A percentile compares a stretch with the other conserved stretches of the same genome.
These are phyloP conservation scores for Vanrija humicola DNA, from an alignment of 1,284 basidiomycete genomes.

Conservation along the genomic window DNA sequence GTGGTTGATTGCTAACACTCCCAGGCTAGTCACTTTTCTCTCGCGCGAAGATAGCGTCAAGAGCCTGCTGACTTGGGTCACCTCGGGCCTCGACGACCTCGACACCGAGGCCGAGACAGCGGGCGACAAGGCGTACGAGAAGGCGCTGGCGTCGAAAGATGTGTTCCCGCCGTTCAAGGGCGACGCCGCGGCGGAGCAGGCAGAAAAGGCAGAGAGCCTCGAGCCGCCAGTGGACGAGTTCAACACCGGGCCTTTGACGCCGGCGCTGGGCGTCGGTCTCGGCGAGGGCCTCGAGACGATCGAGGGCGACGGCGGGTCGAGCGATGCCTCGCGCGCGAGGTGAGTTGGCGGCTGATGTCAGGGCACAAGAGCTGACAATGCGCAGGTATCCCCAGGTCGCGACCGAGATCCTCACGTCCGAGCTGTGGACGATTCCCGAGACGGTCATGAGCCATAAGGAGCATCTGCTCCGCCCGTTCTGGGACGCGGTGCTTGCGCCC, in stretches of 20 bases:
- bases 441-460: constrained; percentile 68
- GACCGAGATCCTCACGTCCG: constrained; percentile 91
- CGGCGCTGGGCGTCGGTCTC: constrained; percentile 20
- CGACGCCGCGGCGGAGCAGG: not conserved
- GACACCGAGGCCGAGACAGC: constrained; percentile 38
- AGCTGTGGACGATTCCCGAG: constrained; percentile 91
- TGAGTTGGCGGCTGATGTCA: constrained; percentile 11
- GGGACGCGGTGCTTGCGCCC: constrained; percentile 74
- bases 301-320: constrained; percentile 18
- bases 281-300: constrained; percentile 25
- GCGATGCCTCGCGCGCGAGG: constrained; percentile 28
- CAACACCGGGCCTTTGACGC: not conserved
- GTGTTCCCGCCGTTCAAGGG: constrained; percentile 31
- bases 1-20: too few species aligned
- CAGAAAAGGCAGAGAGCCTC: not conserved
- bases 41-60: constrained; percentile 42
- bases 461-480: constrained; percentile 71
- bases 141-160: constrained; percentile 23
- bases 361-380: not conserved
- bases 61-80: constrained; percentile 44
- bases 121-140: constrained; percentile 25
- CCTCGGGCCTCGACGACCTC: constrained; percentile 45
- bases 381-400: constrained; percentile 86
- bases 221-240: constrained; percentile 8
- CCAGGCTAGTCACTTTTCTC: constrained; percentile 42